Evolutionary conservation across 768 basidiomycete species (phyloP), one percentile per base, ranked within the genome.

Genomic region (Goffeauzyma gilvescens): DNA sequence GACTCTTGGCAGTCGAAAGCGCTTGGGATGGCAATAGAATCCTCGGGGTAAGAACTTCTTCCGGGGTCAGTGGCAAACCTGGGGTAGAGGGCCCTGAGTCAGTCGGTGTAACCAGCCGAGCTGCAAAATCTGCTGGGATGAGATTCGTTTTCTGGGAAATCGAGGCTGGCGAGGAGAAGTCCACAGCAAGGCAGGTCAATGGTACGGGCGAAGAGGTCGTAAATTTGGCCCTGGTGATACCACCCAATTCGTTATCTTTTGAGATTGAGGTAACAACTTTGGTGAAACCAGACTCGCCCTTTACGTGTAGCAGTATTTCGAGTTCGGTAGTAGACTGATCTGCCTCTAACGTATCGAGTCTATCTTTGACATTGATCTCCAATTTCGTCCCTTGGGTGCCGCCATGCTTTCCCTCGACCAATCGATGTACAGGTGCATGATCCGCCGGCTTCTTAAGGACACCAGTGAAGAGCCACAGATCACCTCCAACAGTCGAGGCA

Each of bases 401-500:
- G 8, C 24, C 36, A 26, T 21, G 27, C n/a, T n/a, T 22, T 32
- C 44, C 44, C 13, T 40, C 20, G 24, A 32, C 15, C 2, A 45
- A 22, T 13, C 44, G 18, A 17, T 23, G 31, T n/a, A n/a, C n/a
- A n/a, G 44, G 37, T 14, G 34, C 38, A n/a, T 33, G 24, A n/a
- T 26, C 10, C 15, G 6, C 13, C 6, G 6, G 10, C 10, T 18
- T 12, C 7, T 36, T 17, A 33, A 20, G 3, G 18, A 28, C 10
- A 21, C 32, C 42, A 17, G 42, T 44, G 55, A 52, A 58, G 2
- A 62, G n/a, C 24, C 59, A 47, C 28, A 62, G 26, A 39, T 55
- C 54, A 4, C 59, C 59, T 22, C 53, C 50, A 15, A 30, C 52
- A 1, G 59, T 58, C 6, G 58, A 53, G 14, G 54, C 55, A 14